phyloP scores from a whole-genome alignment of 2,329 filamentous ascomycete species.

The Didymella segeticola region DNA sequence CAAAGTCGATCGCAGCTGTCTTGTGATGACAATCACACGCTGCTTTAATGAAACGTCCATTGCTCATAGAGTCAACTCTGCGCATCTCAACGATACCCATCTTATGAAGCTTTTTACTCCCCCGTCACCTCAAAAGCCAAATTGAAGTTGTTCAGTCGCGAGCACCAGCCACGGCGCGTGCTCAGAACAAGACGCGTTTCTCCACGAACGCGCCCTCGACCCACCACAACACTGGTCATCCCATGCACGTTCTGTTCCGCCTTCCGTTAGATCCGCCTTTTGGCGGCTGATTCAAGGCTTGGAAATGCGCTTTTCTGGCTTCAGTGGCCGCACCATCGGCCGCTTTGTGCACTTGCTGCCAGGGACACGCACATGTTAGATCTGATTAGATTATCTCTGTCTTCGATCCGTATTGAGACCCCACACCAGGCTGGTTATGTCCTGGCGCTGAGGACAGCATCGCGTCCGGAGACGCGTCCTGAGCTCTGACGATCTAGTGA shows the following conservation, averaged over 20 bases:
- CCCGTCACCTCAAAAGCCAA: background rate
- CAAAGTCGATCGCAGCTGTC: conserved; percentile 15
- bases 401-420: conserved; percentile 8
- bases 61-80: conserved; percentile 28
- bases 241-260: conserved; percentile 31
- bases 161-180: conserved; percentile 36
- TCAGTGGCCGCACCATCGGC: conserved; percentile 24
- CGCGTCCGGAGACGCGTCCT: conserved; percentile 14
- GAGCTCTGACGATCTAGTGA: conserved; percentile 1
- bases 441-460: background rate
- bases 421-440: conserved; percentile 1
- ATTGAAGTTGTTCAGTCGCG: conserved; percentile 20
- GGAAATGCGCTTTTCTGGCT: conserved; percentile 32
- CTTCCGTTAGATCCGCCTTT: conserved; percentile 29
- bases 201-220: conserved; percentile 36
- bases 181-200: conserved; percentile 35
- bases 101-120: background rate
- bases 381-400: conserved; percentile 36
- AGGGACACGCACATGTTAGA: conserved; percentile 25
- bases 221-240: conserved; percentile 37
- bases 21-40: conserved; percentile 4
- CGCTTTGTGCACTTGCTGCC: conserved; percentile 26
- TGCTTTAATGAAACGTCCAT: conserved; percentile 6
- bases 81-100: conserved; percentile 6
- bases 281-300: conserved; percentile 42